Evolutionary conservation across 495 filamentous ascomycete species (phyloP).

Genomic region (Annulohypoxylon nitens): DNA sequence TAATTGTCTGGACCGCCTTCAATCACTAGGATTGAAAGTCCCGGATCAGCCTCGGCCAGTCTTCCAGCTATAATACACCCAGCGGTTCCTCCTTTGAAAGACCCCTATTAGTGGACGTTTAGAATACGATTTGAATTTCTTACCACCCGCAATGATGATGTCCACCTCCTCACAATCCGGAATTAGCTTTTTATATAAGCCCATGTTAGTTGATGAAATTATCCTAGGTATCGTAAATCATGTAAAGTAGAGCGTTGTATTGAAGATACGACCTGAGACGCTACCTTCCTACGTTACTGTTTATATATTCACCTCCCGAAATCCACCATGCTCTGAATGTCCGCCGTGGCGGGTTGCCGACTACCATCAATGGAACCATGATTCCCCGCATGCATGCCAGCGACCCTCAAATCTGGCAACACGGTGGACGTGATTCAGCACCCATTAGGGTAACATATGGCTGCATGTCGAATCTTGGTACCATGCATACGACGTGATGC

Average conservation of each 20-base stretch:
- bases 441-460: not conserved
- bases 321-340: not conserved
- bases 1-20: constrained; percentile 58
- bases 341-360: not conserved
- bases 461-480: not conserved
- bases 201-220: constrained; percentile 45
- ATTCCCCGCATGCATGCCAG: not conserved
- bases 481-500: not conserved
- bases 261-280: not conserved
- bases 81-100: constrained; percentile 55
- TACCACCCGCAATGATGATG: constrained; percentile 58
- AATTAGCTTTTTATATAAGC: constrained; percentile 49
- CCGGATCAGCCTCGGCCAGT: constrained; percentile 56
- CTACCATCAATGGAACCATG: not conserved
- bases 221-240: not conserved
- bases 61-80: constrained; percentile 60
- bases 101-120: not conserved
- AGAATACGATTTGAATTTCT: not conserved
- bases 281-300: not conserved
- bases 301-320: not conserved
- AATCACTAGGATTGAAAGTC: constrained; percentile 58
- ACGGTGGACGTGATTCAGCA: not conserved
- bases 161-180: constrained; percentile 54
- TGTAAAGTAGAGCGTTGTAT: not conserved
- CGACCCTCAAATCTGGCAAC: not conserved